Conservation (phyloP, 1,139 yeast genomes). For the Geotrichum candidum region DNA sequence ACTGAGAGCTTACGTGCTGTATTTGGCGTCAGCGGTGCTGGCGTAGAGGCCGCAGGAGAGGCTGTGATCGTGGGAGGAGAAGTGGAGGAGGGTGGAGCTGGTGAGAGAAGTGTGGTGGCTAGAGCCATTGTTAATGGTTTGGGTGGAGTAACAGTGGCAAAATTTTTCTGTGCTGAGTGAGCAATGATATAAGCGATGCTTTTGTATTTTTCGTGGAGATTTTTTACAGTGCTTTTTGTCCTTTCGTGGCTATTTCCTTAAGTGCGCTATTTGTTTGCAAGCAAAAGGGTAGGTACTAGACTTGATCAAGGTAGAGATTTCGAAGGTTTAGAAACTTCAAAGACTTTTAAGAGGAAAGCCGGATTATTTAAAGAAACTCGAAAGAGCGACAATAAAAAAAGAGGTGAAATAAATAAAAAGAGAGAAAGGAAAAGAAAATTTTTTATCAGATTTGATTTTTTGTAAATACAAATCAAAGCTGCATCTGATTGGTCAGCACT, state of each 20-base stretch:
- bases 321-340: not conserved
- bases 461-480: not conserved
- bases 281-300: not conserved
- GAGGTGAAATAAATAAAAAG: not conserved
- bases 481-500: constrained; percentile 5
- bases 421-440: not conserved
- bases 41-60: not conserved
- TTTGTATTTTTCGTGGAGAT: not conserved
- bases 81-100: not conserved
- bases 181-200: not conserved
- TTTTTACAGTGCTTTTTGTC: not conserved
- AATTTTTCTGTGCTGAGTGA: not conserved
- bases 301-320: not conserved
- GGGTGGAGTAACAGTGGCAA: not conserved
- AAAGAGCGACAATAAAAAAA: not conserved
- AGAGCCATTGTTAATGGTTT: not conserved
- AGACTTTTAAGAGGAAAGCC: not conserved
- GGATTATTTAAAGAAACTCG: not conserved
- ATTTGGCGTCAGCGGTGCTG: not conserved
- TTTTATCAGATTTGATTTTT: not conserved
- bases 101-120: not conserved
- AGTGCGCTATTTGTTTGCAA: not conserved
- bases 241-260: not conserved
- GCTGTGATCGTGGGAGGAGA: not conserved
- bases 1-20: not conserved